Evolutionary conservation across 148 eudicot species (phyloP), one percentile per base, ranked within the genome.

Genomic region (Chenopodium suecicum): DNA sequence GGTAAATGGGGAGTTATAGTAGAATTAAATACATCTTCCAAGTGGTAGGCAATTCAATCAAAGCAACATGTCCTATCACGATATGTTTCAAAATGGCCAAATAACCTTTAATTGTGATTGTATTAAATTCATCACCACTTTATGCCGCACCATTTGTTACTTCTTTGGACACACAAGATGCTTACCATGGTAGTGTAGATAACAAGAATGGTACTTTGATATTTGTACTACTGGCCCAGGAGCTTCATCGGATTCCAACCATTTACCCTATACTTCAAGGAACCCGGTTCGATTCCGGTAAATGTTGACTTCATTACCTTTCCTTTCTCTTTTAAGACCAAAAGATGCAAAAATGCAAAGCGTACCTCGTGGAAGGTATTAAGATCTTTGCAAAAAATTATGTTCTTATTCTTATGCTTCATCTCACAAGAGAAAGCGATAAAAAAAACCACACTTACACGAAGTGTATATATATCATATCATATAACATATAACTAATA

Each of bases 391-490:
- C 25, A 54, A 73, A 81, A 70, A 81, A 52, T 81, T 27, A 52
- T 84, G 86, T 84, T 77, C 86, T 77, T 84, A 81, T 81, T 81
- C 86, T 77, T 77, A 81, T 84, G 78, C 83, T 84, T 71, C 81
- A 64, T 44, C 70, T 44, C 58, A 29, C 9, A 29, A n/a, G 8
- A 69, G 52, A 50, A 76, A 70, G 34, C 54, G 20, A 20, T 1
- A n/a, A 70, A 37, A 32, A 54, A 5, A 5, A 5, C 44, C 41
- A 37, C 44, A 6, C 44, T 6, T 41, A 41, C 44, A 0, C 1
- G 44, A 41, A 41, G 44, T 56, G 32, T 2, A 31, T 31, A 31
- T 31, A 31, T 31, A 31, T 31, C 23, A 23, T 23, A 23, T 23
- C 23, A 23, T 23, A 23, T 23, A 23, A 23, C 23, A 23, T 23